A percentile compares a stretch with the other conserved stretches of the same genome.
These are phyloP conservation scores for Sugiyamaella novakii DNA, from an alignment of 1,139 yeast species.

Conservation along the genomic window DNA sequence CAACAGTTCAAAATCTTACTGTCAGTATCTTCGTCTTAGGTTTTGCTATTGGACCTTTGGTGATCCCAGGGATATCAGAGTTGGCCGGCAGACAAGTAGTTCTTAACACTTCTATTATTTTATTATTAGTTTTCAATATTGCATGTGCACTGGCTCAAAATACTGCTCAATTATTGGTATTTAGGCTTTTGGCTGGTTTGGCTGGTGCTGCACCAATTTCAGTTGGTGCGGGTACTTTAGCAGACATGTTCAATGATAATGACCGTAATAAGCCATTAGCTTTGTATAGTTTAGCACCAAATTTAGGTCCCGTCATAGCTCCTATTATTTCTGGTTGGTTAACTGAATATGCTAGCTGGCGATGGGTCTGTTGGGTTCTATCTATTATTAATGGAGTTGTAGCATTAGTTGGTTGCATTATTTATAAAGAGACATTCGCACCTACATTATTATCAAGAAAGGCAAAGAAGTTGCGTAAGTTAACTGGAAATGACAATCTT, in stretches of 20 bases:
- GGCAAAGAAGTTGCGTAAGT: slow-evolving; percentile 50
- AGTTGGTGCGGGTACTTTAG: slow-evolving; percentile 72
- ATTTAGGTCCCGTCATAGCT: slow-evolving; percentile 62
- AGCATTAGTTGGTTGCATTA: slow-evolving; percentile 49
- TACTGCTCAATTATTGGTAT: slow-evolving; percentile 57
- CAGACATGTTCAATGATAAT: slow-evolving; percentile 59
- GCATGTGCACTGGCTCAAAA: slow-evolving; percentile 60
- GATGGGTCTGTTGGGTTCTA: slow-evolving; percentile 65
- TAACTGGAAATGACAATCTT: slow-evolving; percentile 57
- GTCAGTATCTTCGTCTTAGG: slow-evolving; percentile 63
- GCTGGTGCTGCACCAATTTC: slow-evolving; percentile 68
- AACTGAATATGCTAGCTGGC: slow-evolving; percentile 53
- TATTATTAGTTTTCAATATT: slow-evolving; percentile 55
- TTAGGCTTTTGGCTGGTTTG: slow-evolving; percentile 62
- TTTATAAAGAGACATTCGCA: slow-evolving; percentile 59
- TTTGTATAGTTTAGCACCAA: slow-evolving; percentile 59
- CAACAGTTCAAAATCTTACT: slow-evolving; percentile 50
- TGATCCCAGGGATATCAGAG: slow-evolving; percentile 64
- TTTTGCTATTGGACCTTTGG: slow-evolving; percentile 63
- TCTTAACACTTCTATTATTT: slow-evolving; percentile 53
- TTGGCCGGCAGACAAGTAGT: slow-evolving; percentile 59
- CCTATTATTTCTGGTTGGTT: slow-evolving; percentile 62
- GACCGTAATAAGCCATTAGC: slow-evolving; percentile 61
- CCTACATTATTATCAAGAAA: slow-evolving; percentile 55
- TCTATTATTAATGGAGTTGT: slow-evolving; percentile 56